Conservation (phyloP, 805 yeast genomes). For the Diddensiella santjacobensis region DNA sequence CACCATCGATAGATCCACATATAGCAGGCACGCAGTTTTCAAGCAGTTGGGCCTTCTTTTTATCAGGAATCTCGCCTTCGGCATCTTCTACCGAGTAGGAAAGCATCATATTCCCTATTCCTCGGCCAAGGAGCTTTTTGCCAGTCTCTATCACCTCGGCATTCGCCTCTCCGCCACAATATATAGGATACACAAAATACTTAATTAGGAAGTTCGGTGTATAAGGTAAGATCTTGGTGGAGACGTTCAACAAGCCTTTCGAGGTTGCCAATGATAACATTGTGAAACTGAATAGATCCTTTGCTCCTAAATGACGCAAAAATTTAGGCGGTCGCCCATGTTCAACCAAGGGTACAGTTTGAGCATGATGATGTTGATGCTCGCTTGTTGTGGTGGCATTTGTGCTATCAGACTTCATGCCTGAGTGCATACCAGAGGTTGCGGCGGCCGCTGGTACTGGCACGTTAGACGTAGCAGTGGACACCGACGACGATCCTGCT, state of each 20-base stretch:
- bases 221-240: constrained; percentile 34
- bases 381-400: not conserved
- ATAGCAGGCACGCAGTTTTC: constrained; percentile 33
- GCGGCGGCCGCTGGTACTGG: not conserved
- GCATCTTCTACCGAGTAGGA: constrained; percentile 91
- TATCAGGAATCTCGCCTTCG: constrained; percentile 48
- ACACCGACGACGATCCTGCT: not conserved
- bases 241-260: constrained; percentile 29
- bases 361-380: too few species aligned
- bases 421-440: not conserved
- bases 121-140: constrained; percentile 58
- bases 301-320: constrained; percentile 25
- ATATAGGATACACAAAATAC: constrained; percentile 70
- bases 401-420: not conserved
- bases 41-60: constrained; percentile 34
- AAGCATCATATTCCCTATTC: constrained; percentile 93
- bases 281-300: constrained; percentile 31
- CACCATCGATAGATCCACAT: constrained; percentile 58
- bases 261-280: constrained; percentile 33
- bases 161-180: constrained; percentile 86
- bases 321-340: constrained; percentile 10
- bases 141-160: constrained; percentile 71
- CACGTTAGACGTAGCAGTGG: not conserved
- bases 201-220: constrained; percentile 66
- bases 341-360: not conserved